These are phyloP conservation scores for Boletus tomentosulus DNA, from an alignment of 768 basidiomycete genomes.

Conservation along the genomic window DNA sequence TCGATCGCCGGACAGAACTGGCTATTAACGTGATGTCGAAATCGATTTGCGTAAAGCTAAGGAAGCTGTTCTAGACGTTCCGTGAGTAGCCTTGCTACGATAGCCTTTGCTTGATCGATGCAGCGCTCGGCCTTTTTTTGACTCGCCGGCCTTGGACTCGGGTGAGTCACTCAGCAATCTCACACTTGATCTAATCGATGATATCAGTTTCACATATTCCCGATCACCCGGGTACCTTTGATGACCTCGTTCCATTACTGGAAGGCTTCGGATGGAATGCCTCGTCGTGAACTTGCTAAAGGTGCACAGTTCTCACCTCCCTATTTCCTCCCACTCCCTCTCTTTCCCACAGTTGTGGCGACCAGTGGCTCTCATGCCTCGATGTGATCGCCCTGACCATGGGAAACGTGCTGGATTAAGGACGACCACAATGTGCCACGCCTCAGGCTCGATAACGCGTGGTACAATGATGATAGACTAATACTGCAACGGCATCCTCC, in stretches of 20 bases:
- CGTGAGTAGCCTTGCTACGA: background rate
- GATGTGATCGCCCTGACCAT: constrained; percentile 13
- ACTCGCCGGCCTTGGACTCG: background rate
- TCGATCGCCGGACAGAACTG: background rate
- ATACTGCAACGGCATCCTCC: background rate
- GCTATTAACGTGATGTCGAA: background rate
- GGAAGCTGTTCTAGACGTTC: background rate
- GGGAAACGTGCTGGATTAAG: constrained; percentile 5
- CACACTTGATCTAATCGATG: background rate
- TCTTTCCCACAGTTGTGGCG: constrained; percentile 6
- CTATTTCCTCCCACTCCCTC: background rate
- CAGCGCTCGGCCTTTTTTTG: background rate
- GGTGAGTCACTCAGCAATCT: background rate
- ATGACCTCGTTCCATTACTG: constrained; percentile 1
- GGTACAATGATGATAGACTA: background rate
- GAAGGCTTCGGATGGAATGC: background rate
- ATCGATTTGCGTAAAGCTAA: background rate
- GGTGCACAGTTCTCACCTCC: background rate
- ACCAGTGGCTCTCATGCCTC: background rate
- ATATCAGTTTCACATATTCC: constrained; percentile 10
- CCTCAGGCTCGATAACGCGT: constrained; percentile 5
- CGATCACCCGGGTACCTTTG: constrained; percentile 3
- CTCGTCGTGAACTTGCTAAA: background rate
- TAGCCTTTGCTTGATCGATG: background rate
- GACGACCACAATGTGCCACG: background rate